phyloP scores from a whole-genome alignment of 495 filamentous ascomycete genomes.

The Sordaria brevicollis region DNA sequence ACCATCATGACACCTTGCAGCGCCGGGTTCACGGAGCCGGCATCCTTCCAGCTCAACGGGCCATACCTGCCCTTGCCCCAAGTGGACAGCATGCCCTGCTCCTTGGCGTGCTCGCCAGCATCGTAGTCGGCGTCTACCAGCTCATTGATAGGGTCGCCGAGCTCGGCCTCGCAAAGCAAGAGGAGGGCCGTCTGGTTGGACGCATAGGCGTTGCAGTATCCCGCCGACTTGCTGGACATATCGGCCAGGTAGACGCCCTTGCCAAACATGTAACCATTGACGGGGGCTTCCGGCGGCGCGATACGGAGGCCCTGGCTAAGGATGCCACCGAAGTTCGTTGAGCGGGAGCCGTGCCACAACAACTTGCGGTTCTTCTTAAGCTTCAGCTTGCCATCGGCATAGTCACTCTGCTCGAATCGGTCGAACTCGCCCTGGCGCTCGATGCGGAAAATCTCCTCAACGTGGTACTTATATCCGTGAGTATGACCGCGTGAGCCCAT shows the following conservation, averaged over 20 bases:
- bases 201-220: constrained; percentile 51
- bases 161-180: constrained; percentile 70
- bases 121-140: constrained; percentile 40
- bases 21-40: constrained; percentile 46
- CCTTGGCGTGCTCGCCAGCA: constrained; percentile 53
- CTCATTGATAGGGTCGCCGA: constrained; percentile 60
- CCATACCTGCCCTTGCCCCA: constrained; percentile 50
- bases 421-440: constrained; percentile 63
- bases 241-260: constrained; percentile 91
- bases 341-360: constrained; percentile 75
- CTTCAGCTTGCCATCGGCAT: constrained; percentile 14
- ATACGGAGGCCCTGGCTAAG: constrained; percentile 78
- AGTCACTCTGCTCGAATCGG: constrained; percentile 50
- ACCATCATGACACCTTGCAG: constrained; percentile 58
- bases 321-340: constrained; percentile 48
- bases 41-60: constrained; percentile 69
- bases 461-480: constrained; percentile 45
- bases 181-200: constrained; percentile 44
- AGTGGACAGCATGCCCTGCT: constrained; percentile 51
- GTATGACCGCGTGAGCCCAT: constrained; percentile 48
- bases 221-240: constrained; percentile 61
- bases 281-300: constrained; percentile 73
- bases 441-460: constrained; percentile 77
- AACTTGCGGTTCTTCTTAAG: constrained; percentile 48
- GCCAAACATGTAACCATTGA: constrained; percentile 68